phyloP scores from a whole-genome alignment of 2,329 filamentous ascomycete genomes.

The Diaporthe caulivora region DNA sequence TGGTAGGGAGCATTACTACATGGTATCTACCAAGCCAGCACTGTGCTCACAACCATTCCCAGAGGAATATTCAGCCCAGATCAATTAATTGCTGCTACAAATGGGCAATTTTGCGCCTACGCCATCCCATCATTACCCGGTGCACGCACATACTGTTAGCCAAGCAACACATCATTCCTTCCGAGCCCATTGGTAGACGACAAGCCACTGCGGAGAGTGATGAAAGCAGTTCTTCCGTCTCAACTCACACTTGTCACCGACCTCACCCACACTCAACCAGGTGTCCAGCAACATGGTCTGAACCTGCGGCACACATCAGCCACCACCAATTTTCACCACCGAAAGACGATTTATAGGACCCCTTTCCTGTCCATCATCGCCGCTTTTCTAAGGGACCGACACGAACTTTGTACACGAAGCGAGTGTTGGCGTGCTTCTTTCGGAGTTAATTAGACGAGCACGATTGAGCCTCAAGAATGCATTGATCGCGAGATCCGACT shows the following conservation, averaged over 20 bases:
- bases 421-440: too few relatives aligned
- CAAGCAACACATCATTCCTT: not conserved
- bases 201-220: not conserved
- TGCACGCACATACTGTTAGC: not conserved
- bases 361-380: not conserved
- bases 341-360: not conserved
- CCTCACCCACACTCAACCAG: not conserved
- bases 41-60: not conserved
- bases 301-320: not conserved
- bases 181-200: not conserved
- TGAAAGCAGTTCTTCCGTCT: not conserved
- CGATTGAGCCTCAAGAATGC: not conserved
- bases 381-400: not conserved
- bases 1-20: not conserved
- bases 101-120: not conserved
- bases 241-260: not conserved
- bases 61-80: not conserved
- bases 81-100: not conserved
- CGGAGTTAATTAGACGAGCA: constrained; percentile 2
- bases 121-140: not conserved
- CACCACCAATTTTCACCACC: not conserved
- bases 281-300: not conserved
- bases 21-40: not conserved
- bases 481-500: not conserved
- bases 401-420: not conserved